Conservation (phyloP, 108 stramenopile species). For the Chaetoceros tenuissimus region DNA sequence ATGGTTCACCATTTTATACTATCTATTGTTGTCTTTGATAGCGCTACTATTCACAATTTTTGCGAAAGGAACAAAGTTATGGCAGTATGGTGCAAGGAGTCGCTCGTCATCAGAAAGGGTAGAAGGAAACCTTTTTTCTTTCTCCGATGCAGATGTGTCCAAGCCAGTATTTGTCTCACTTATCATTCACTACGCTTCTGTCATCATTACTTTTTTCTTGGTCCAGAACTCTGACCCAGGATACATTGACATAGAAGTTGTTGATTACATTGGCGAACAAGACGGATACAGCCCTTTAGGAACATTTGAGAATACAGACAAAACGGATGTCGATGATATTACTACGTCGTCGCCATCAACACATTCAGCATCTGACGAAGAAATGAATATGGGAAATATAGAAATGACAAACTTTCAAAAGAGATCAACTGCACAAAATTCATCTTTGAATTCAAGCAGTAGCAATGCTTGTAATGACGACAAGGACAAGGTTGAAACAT, state of each 20-base stretch:
- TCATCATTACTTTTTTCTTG: neutral
- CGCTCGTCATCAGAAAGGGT: neutral
- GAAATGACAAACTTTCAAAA: neutral
- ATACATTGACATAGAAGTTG: neutral
- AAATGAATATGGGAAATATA: too few species aligned
- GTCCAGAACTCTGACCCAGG: neutral
- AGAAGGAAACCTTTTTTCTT: neutral
- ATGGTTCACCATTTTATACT: neutral
- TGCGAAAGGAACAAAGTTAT: neutral
- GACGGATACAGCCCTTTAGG: neutral
- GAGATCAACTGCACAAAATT: neutral
- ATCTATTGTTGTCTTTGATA: neutral
- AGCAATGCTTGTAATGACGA: neutral
- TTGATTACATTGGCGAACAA: neutral
- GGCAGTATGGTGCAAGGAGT: neutral
- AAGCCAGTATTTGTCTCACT: neutral
- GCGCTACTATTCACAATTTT: neutral
- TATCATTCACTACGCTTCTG: neutral
- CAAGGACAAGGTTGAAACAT: neutral
- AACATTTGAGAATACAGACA: constrained; percentile 2
- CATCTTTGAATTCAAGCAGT: neutral
- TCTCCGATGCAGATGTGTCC: neutral
- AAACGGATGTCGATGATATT: neutral
- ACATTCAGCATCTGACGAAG: too few species aligned
- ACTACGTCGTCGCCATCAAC: neutral